Evolutionary conservation across 306 rosid species (phyloP).

Genomic region (Parietaria judaica): DNA sequence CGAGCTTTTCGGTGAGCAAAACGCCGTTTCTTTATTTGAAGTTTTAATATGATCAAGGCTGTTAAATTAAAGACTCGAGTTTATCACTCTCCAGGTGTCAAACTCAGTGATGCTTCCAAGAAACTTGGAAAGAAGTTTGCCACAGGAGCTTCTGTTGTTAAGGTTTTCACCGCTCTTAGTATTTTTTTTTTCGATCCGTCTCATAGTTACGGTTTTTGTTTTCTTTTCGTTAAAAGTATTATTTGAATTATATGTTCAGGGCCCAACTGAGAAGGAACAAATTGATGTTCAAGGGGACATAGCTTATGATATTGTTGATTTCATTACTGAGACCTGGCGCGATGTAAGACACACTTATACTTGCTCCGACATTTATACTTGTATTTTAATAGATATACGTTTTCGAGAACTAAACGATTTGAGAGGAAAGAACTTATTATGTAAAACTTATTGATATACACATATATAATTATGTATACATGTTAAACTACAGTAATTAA

Average conservation of each 20-base stretch:
- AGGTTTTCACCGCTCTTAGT: constrained; percentile 39
- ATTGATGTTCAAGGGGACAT: constrained; percentile 99
- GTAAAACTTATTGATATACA: too few species aligned
- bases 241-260: constrained; percentile 46
- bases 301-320: constrained; percentile 83
- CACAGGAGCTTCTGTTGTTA: constrained; percentile 97
- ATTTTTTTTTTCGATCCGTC: constrained; percentile 12
- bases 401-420: too few species aligned
- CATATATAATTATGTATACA: neutral
- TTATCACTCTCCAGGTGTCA: constrained; percentile 56
- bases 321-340: constrained; percentile 88
- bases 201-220: neutral
- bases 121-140: constrained; percentile 98
- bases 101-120: constrained; percentile 97
- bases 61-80: constrained; percentile 6
- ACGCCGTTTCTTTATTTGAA: neutral
- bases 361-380: neutral
- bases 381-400: neutral
- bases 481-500: neutral
- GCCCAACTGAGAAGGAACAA: constrained; percentile 98
- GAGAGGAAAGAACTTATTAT: too few species aligned
- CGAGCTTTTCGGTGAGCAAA: constrained; percentile 82
- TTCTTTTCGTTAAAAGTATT: constrained; percentile 16
- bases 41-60: constrained; percentile 6
- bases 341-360: constrained; percentile 49